Evolutionary conservation across 805 yeast genomes (phyloP), one percentile per base, ranked within the genome.

Genomic region (Nakazawaea molendinolei): DNA sequence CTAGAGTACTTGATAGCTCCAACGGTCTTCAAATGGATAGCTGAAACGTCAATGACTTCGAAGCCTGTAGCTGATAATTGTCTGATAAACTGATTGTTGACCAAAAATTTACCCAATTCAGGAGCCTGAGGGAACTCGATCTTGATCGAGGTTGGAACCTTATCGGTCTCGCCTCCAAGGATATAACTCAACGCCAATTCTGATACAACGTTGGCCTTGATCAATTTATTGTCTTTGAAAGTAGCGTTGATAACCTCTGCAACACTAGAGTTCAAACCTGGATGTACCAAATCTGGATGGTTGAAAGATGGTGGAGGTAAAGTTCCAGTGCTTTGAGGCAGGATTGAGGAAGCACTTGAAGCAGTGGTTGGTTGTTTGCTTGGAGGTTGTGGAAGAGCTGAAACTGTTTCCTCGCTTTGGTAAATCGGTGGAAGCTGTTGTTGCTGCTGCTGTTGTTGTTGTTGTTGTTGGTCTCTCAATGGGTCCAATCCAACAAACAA

Each of bases 161-260:
- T 5, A 55, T 48, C 33, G 75, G 76, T 13, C 65, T 34, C 14
- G 51, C 48, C 27, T 48, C 56, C 19, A 15, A 53, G 47, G 16
- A 70, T 68, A 53, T 77, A 85, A 48, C 80, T 80, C 54, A 87
- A 73, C 0, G 95, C 95, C 46, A 89, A 66, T 60, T 90, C 97
- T 35, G 97, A 97, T 38, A 81, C 69, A 9, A 79, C 67, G 51
- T 79, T 77, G 6, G 86, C 71, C 23, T 74, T 69, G 9, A 58
- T 55, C 24, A 79, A 61, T 29, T 60, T 58, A 14, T 94, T 95
- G 50, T 79, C 85, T 44, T 72, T 75, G 56, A 79, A 79, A 14
- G 71, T 68, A 5, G 86, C 95, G 52, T 76, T 79, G 44, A 86
- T 66, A 9, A 83, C 77, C 60, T 90, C 97, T n/a, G 92, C 89